Base-by-base conservation (phyloP, 2,329 filamentous ascomycete genomes). In the Ophiocordyceps camponoti-saundersi region DNA sequence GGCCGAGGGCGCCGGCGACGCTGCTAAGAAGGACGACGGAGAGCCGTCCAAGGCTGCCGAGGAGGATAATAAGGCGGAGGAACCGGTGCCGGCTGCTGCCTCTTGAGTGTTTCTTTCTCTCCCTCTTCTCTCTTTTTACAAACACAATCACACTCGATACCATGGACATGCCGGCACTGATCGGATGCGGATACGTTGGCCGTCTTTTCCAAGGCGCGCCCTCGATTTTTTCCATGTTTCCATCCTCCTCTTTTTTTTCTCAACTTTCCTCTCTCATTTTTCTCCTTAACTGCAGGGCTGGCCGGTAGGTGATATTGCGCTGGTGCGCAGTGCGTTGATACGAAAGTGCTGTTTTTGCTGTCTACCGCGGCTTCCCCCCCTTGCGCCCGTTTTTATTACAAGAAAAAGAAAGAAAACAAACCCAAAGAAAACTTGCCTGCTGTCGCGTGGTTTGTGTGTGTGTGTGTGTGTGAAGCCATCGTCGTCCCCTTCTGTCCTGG, bases 1-100 rank as follows among this genome's bases (percentile, higher is more conserved):
- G 67, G 73, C 76, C 51, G 85, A 90, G 68, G 71, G 65, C 54
- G 70, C 80, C 53, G 68, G 75, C 57, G 68, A 71, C 49, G 66
- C 63, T 44, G 56, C 66, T 54, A 71, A 76, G 72, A 80, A 82
- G 72, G 80, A 85, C 61, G 69, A 75, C 57, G 61, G 59, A 48
- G 71, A 73, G 60, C 63, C 65, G 44, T 53, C 61, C 44, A 64
- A 65, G 61, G 56, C 63, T 48, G 57, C 59, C 46, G 62, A 65
- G 55, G 62, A 64, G 58, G 69, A 73, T 57, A 53, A 58, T 53
- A 70, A 73, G 62, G 61, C 65, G 46, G 65, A 65, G 53, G 65
- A 67, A 60, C 56, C 65, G 50, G 36, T 39, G n/a, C 58, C 65
- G 52, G 60, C 66, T 52, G 70, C 73, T 52, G 63, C 74, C 54